Evolutionary conservation across 2,329 filamentous ascomycete species (phyloP).

Genomic region (Fusarium ambrosium): DNA sequence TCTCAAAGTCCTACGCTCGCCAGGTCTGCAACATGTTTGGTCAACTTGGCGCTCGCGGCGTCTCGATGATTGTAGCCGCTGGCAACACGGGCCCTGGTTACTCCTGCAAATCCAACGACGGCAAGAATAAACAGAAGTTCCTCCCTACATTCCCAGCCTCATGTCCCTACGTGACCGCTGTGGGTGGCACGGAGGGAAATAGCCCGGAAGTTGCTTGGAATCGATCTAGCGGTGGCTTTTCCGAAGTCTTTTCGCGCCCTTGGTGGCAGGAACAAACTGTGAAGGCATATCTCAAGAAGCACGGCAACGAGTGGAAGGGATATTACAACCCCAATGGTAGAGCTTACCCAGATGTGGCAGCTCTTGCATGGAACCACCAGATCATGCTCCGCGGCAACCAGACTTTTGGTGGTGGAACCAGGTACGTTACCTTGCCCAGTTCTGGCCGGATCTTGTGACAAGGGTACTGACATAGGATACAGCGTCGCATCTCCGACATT

Average conservation of each 20-base stretch:
- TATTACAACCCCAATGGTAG: slow-evolving; percentile 65
- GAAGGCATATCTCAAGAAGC: slow-evolving; percentile 58
- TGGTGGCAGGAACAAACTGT: slow-evolving; percentile 61
- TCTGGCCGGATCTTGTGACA: neutral
- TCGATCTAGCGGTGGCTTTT: slow-evolving; percentile 68
- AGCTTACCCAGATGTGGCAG: slow-evolving; percentile 72
- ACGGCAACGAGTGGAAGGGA: slow-evolving; percentile 63
- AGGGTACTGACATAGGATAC: neutral
- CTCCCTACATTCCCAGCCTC: slow-evolving; percentile 53
- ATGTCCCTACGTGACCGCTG: slow-evolving; percentile 73
- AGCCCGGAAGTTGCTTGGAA: slow-evolving; percentile 66
- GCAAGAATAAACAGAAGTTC: slow-evolving; percentile 51
- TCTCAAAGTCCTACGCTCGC: slow-evolving; percentile 70
- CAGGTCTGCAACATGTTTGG: slow-evolving; percentile 69
- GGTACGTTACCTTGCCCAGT: slow-evolving; percentile 36
- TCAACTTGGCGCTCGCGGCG: slow-evolving; percentile 74
- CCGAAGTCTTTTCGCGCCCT: slow-evolving; percentile 60
- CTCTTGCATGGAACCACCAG: slow-evolving; percentile 59
- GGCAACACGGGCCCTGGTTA: slow-evolving; percentile 66
- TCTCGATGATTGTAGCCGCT: slow-evolving; percentile 74
- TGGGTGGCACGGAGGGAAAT: slow-evolving; percentile 68
- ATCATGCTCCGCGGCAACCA: slow-evolving; percentile 50
- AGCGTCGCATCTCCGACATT: slow-evolving; percentile 73
- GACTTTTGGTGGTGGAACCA: slow-evolving; percentile 50
- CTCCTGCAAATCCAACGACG: slow-evolving; percentile 55